phyloP scores from a whole-genome alignment of 2,329 filamentous ascomycete genomes.

The Penicillium sp. region DNA sequence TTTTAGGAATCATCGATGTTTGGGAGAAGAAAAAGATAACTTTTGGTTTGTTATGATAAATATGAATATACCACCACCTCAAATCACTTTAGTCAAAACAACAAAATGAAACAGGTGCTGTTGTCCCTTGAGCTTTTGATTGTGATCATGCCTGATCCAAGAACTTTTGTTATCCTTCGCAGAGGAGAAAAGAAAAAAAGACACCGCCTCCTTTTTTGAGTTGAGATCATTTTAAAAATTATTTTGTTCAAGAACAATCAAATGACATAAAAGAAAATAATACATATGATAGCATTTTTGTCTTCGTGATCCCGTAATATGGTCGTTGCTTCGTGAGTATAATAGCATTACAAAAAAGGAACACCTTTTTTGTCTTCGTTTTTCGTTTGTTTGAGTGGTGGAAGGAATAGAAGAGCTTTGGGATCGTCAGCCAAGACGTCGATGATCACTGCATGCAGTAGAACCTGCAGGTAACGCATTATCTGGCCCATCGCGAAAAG shows the following conservation, averaged over 20 bases:
- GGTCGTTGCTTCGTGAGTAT: conserved; percentile 8
- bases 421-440: no score
- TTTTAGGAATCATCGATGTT: no score
- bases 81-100: not conserved
- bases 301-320: conserved; percentile 5
- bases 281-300: not conserved
- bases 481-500: conserved; percentile 42
- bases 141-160: not conserved
- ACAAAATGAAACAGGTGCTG: not conserved
- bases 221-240: not conserved
- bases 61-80: not conserved
- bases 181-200: not conserved
- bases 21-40: not conserved
- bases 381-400: not conserved
- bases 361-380: not conserved
- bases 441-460: not conserved
- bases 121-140: not conserved
- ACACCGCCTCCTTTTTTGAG: not conserved
- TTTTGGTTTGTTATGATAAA: not conserved
- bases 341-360: conserved; percentile 2
- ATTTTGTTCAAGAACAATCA: not conserved
- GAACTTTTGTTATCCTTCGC: not conserved
- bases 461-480: conserved; percentile 3
- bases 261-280: not conserved
- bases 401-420: not conserved